These are phyloP conservation scores for Senecio squalidus DNA, from an alignment of 140 eudicot genomes.

Conservation along the genomic window DNA sequence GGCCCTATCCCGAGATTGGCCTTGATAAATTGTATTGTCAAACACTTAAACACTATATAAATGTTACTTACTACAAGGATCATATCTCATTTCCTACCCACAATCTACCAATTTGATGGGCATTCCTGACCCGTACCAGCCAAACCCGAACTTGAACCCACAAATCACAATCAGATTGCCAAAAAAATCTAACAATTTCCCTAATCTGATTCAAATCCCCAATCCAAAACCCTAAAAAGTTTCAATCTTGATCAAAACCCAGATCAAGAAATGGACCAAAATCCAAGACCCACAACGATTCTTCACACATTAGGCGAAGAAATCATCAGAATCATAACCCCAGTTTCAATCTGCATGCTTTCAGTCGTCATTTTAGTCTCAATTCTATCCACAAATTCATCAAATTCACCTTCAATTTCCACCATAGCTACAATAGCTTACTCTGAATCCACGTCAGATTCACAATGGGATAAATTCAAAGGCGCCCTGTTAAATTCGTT, in stretches of 20 bases:
- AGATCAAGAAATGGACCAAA: constrained; percentile 45
- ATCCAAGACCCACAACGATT: constrained; percentile 43
- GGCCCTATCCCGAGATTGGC: too few species aligned
- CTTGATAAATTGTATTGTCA: too few species aligned
- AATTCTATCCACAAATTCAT: constrained; percentile 38
- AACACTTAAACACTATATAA: too few species aligned
- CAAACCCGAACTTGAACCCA: constrained; percentile 11
- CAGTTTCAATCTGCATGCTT: constrained; percentile 88
- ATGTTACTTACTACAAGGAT: too few species aligned
- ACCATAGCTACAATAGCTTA: constrained; percentile 79
- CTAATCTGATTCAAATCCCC: neutral
- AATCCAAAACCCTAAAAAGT: constrained; percentile 3
- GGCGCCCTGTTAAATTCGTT: constrained; percentile 95
- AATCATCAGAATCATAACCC: constrained; percentile 80
- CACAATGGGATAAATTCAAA: constrained; percentile 82
- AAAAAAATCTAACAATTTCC: neutral
- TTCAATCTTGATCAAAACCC: constrained; percentile 5
- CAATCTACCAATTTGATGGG: neutral
- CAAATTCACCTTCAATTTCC: constrained; percentile 39
- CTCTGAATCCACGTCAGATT: constrained; percentile 65
- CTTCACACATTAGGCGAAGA: constrained; percentile 87
- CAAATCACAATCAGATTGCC: neutral
- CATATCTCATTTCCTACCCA: too few species aligned
- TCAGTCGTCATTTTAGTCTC: constrained; percentile 78
- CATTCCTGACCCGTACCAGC: neutral